These are phyloP conservation scores for Exophiala xenobiotica DNA, from an alignment of 2,329 filamentous ascomycete species.

Conservation along the genomic window DNA sequence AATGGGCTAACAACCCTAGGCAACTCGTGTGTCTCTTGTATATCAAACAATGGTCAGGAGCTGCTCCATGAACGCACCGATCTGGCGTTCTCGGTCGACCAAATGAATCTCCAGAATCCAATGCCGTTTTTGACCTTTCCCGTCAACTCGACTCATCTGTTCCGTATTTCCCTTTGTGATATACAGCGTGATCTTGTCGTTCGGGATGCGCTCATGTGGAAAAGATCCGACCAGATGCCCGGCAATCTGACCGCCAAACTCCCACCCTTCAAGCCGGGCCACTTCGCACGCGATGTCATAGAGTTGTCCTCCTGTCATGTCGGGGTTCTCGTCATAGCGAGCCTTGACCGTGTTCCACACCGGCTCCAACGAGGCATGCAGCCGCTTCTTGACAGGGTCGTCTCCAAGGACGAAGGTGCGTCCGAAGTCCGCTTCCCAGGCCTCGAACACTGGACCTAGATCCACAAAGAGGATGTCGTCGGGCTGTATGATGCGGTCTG, in stretches of 20 bases:
- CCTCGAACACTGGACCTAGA: conserved; percentile 53
- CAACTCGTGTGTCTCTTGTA: too few relatives aligned
- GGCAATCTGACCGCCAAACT: conserved; percentile 47
- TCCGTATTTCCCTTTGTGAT: conserved; percentile 47
- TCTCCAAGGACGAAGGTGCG: conserved; percentile 53
- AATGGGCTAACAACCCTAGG: too few relatives aligned
- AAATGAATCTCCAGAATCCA: conserved; percentile 55
- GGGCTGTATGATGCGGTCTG: conserved; percentile 47
- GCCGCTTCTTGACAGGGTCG: conserved; percentile 46
- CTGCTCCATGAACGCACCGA: conserved; percentile 47
- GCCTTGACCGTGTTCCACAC: conserved; percentile 49
- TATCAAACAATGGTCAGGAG: conserved; percentile 48
- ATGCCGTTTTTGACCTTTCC: conserved; percentile 46
- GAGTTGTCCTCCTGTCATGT: conserved; percentile 51
- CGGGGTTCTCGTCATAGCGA: conserved; percentile 39
- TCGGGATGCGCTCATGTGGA: conserved; percentile 52
- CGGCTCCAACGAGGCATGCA: conserved; percentile 50
- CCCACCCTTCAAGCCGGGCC: conserved; percentile 44
- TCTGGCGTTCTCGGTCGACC: conserved; percentile 39
- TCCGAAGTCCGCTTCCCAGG: conserved; percentile 56
- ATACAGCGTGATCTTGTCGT: conserved; percentile 48
- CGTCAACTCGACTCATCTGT: conserved; percentile 41
- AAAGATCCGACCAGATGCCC: conserved; percentile 55
- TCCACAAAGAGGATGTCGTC: conserved; percentile 56
- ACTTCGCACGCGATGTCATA: conserved; percentile 45